phyloP scores from a whole-genome alignment of 2,329 filamentous ascomycete genomes.

The Cordyceps sp. region DNA sequence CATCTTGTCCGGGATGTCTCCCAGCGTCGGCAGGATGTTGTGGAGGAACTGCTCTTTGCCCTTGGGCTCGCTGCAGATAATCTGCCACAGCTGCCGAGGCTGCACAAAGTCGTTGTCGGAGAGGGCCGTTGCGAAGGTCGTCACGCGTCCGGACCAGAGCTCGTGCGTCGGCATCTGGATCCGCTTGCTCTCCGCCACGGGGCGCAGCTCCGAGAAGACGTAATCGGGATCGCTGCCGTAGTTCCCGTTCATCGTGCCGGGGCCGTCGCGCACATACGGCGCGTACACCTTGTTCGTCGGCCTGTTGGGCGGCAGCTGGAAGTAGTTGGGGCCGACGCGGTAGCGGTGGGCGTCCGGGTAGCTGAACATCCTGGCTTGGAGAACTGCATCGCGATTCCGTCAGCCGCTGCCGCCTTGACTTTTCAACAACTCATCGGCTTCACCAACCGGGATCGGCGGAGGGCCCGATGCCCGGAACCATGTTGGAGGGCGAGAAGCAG shows the following conservation, averaged over 20 bases:
- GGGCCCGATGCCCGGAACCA: constrained; percentile 32
- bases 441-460: constrained; percentile 22
- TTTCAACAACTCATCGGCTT: no score
- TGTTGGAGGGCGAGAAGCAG: constrained; percentile 30
- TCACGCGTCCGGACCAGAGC: constrained; percentile 6
- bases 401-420: no score
- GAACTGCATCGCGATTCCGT: constrained; percentile 8
- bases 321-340: constrained; percentile 33
- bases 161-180: constrained; percentile 9
- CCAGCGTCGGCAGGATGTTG: constrained; percentile 7
- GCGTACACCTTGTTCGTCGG: constrained; percentile 5
- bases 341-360: constrained; percentile 33
- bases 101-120: constrained; percentile 9
- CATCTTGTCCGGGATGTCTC: constrained; percentile 5
- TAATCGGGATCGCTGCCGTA: constrained; percentile 12
- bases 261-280: constrained; percentile 7
- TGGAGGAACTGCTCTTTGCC: constrained; percentile 7
- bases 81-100: constrained; percentile 8
- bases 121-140: constrained; percentile 4
- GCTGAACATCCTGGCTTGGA: constrained; percentile 31
- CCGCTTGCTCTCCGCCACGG: constrained; percentile 13
- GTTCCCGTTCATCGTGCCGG: constrained; percentile 8
- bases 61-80: constrained; percentile 6
- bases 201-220: constrained; percentile 10
- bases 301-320: constrained; percentile 24